These are phyloP conservation scores for Termitomyces sp. DNA, from an alignment of 1,284 basidiomycete species.

Conservation along the genomic window DNA sequence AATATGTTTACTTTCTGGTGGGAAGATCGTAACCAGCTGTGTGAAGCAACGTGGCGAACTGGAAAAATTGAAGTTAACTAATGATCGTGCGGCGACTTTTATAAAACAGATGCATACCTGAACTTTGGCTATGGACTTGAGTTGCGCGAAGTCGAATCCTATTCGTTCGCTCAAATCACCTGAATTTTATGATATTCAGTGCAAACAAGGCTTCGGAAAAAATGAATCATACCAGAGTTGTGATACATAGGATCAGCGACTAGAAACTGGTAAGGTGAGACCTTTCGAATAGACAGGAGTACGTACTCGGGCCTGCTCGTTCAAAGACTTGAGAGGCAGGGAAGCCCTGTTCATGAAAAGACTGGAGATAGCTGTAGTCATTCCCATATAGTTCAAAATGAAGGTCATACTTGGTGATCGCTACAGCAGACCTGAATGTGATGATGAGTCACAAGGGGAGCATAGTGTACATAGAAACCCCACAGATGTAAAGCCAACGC, in stretches of 20 bases:
- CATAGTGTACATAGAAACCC: conserved; percentile 18
- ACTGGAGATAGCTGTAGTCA: conserved; percentile 36
- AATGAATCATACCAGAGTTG: conserved; percentile 54
- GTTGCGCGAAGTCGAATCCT: conserved; percentile 78
- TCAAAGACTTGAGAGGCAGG: conserved; percentile 80
- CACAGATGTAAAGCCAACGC: conserved; percentile 67
- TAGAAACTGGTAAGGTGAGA: conserved; percentile 20
- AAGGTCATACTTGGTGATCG: conserved; percentile 62
- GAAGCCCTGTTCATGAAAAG: conserved; percentile 78
- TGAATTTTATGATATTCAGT: conserved; percentile 19
- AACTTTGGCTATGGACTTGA: conserved; percentile 79
- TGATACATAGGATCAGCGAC: conserved; percentile 86
- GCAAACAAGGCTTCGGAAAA: neutral
- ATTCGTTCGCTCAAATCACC: conserved; percentile 73
- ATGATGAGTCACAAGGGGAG: neutral
- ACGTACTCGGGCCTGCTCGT: conserved; percentile 69
- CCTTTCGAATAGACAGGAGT: neutral
- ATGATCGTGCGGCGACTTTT: neutral
- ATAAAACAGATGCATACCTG: conserved; percentile 46
- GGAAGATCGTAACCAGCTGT: conserved; percentile 45
- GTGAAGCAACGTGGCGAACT: conserved; percentile 54
- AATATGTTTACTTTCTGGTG: neutral
- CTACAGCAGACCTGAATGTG: conserved; percentile 70
- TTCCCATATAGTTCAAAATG: neutral
- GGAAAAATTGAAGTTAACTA: conserved; percentile 5